Evolutionary conservation across 164 flowering plant genomes (phyloP), one percentile per base, ranked within the genome.

Genomic region (Tetracentron sinense): DNA sequence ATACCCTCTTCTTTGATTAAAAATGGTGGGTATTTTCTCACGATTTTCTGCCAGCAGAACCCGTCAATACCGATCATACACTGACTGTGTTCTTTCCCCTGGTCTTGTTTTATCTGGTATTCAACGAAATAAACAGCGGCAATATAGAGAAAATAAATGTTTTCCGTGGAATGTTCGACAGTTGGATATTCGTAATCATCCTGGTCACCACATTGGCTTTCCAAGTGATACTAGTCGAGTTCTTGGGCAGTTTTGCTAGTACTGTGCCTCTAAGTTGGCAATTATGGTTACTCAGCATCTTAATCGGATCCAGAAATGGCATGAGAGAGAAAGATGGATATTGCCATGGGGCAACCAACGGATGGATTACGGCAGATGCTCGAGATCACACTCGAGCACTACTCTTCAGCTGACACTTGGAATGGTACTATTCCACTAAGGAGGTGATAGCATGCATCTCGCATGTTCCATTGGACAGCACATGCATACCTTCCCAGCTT

Each of bases 121-220:
- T 91, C 78, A 91, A 91, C 49, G 97, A 91, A 68, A 75, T 91
- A 56, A 91, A 85, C 84, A 85, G 91, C 74, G 77, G 93, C 2
- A 88, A 89, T 23, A 87, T 88, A 79, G 90, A 84, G 80, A 85
- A 84, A 80, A 81, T 84, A 51, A 84, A 91, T 53, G 76, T 91
- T 16, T 65, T 91, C 64, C 33, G 71, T 0, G 88, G 91, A 35
- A 76, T 91, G 26, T 79, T 85, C 4, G 60, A 69, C 30, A 87
- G 83, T 72, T 76, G 82, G 80, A 51, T 83, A 17, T 91, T 89
- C 77, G 11, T 85, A 10, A 56, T 27, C 2, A 72, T 91, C 31
- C 70, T 89, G 69, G 70, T 66, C 22, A 60, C 77, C 7, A 86
- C 93, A 0, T 82, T 82, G 26, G 56, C 54, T 7, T 89, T 91